Conservation (phyloP, 2,329 filamentous ascomycete species). For the Chrysoporthe puriensis region DNA sequence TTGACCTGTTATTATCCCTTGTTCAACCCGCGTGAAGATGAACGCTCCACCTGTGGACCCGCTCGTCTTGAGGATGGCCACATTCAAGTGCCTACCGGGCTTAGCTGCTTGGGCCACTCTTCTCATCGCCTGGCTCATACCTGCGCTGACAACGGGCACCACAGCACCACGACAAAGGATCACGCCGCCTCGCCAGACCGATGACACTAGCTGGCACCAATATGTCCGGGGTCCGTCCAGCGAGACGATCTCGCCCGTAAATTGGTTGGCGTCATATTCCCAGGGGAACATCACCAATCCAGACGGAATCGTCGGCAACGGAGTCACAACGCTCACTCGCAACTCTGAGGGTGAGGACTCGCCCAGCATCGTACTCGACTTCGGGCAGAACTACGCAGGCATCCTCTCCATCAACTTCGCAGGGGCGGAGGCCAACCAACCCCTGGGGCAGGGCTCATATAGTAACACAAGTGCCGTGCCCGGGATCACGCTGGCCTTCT, state of each 20-base stretch:
- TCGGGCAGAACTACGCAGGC: slow-evolving; percentile 52
- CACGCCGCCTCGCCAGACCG: neutral
- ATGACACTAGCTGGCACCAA: slow-evolving; percentile 24
- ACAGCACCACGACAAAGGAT: slow-evolving; percentile 1
- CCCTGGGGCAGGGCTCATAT: neutral
- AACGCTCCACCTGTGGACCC: neutral
- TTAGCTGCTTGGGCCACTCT: neutral
- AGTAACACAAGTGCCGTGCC: slow-evolving; percentile 36
- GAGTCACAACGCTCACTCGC: slow-evolving; percentile 40
- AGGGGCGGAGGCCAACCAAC: slow-evolving; percentile 36
- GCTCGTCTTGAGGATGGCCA: slow-evolving; percentile 11
- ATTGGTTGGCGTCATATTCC: slow-evolving; percentile 33
- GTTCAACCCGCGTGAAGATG: too few relatives aligned
- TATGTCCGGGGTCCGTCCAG: slow-evolving; percentile 27
- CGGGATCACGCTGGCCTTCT: slow-evolving; percentile 52
- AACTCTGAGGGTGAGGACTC: slow-evolving; percentile 27
- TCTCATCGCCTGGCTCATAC: neutral
- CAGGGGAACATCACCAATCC: slow-evolving; percentile 45
- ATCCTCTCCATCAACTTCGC: slow-evolving; percentile 48
- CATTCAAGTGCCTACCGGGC: neutral
- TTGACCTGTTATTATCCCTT: too few relatives aligned
- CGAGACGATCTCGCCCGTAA: slow-evolving; percentile 18
- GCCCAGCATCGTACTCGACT: slow-evolving; percentile 52
- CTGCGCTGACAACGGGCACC: slow-evolving; percentile 3
- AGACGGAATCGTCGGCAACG: slow-evolving; percentile 38